These are phyloP conservation scores for Cryphonectria naterciae DNA, from an alignment of 2,329 filamentous ascomycete genomes.

Conservation along the genomic window DNA sequence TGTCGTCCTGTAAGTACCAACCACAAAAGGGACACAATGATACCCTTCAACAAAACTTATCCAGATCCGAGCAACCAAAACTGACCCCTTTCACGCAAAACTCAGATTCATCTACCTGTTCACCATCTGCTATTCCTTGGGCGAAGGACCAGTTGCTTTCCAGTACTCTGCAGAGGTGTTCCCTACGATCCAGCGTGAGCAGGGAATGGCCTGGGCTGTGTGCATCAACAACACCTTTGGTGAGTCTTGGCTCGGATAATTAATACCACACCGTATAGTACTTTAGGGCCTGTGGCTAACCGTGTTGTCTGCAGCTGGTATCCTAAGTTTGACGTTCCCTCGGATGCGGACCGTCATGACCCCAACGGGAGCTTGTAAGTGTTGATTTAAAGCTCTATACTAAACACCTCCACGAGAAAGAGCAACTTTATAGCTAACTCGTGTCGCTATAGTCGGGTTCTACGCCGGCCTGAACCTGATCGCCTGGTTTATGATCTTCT, in stretches of 20 bases:
- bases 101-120: constrained; percentile 60
- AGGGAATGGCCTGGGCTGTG: constrained; percentile 73
- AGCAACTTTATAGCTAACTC: background rate
- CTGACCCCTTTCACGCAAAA: constrained; percentile 3
- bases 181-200: constrained; percentile 70
- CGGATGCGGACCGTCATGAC: constrained; percentile 40
- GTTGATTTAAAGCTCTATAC: background rate
- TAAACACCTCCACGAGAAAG: constrained; percentile 41
- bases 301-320: constrained; percentile 28
- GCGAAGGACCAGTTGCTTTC: constrained; percentile 70
- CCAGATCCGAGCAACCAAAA: background rate
- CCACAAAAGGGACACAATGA: too few species aligned
- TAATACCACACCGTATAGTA: constrained; percentile 32
- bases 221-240: constrained; percentile 46
- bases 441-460: constrained; percentile 46
- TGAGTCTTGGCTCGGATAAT: background rate
- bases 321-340: constrained; percentile 34
- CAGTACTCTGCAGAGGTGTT: constrained; percentile 73
- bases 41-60: background rate
- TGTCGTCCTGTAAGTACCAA: constrained; percentile 49
- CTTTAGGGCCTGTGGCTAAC: constrained; percentile 15
- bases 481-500: constrained; percentile 60
- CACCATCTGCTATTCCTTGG: constrained; percentile 65
- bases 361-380: constrained; percentile 38
- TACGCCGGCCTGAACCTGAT: constrained; percentile 61